These are phyloP conservation scores for Prunus mongolica DNA, from an alignment of 306 rosid species.

Conservation along the genomic window DNA sequence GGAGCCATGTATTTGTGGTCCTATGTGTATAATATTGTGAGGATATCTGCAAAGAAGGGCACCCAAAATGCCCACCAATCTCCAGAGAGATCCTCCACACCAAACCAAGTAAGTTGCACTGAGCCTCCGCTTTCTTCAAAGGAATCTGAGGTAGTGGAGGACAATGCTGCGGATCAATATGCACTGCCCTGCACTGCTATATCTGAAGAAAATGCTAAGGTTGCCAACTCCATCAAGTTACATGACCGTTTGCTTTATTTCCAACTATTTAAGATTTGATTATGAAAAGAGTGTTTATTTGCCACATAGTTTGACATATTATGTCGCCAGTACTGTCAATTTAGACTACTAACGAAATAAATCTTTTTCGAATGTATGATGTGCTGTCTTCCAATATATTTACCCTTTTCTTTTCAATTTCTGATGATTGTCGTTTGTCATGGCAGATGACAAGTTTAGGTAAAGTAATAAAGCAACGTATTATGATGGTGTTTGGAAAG, in stretches of 20 bases:
- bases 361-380: neutral
- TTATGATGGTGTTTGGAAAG: conserved; percentile 22
- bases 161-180: conserved; percentile 35
- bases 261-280: neutral
- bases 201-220: conserved; percentile 34
- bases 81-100: conserved; percentile 27
- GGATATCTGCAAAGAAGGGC: conserved; percentile 45
- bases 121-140: conserved; percentile 32
- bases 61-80: conserved; percentile 15
- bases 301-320: no score
- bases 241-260: neutral
- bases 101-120: conserved; percentile 24
- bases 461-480: conserved; percentile 31
- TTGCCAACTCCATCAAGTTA: conserved; percentile 4
- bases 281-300: neutral
- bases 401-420: neutral
- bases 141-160: conserved; percentile 5
- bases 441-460: conserved; percentile 36
- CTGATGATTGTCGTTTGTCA: neutral
- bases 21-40: conserved; percentile 72
- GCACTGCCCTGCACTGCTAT: conserved; percentile 28
- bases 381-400: neutral
- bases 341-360: no score
- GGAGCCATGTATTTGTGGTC: conserved; percentile 77
- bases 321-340: no score